phyloP scores from a whole-genome alignment of 768 basidiomycete genomes.

The Brasilioporus rufonigricans region DNA sequence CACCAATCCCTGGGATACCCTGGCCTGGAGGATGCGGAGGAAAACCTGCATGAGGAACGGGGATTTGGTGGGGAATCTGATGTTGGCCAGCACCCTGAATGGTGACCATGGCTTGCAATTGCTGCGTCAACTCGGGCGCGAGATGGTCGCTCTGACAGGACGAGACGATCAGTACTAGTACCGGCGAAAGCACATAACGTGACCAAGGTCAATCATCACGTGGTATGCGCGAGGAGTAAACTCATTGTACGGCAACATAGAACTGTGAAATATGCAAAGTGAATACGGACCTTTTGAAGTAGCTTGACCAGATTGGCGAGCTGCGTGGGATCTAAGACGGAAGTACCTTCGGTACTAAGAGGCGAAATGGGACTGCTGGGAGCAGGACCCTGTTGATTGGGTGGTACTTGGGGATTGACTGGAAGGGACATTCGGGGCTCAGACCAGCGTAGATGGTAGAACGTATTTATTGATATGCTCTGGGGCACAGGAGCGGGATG shows the following conservation, averaged over 20 bases:
- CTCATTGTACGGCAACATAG: background rate
- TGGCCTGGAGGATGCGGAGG: slow-evolving; percentile 22
- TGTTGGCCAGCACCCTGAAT: slow-evolving; percentile 29
- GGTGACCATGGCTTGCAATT: slow-evolving; percentile 48
- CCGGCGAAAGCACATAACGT: slow-evolving; percentile 16
- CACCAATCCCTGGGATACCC: slow-evolving; percentile 53
- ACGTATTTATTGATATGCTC: background rate
- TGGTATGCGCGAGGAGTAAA: slow-evolving; percentile 9
- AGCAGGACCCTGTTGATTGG: slow-evolving; percentile 8
- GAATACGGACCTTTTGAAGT: slow-evolving; percentile 49
- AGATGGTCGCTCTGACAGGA: slow-evolving; percentile 41
- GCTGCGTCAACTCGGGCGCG: slow-evolving; percentile 62
- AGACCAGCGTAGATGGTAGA: background rate
- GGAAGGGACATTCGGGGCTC: slow-evolving; percentile 13
- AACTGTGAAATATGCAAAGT: background rate
- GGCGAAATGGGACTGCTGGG: slow-evolving; percentile 8
- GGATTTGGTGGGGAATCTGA: slow-evolving; percentile 20
- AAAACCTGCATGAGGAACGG: slow-evolving; percentile 42
- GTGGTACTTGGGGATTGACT: slow-evolving; percentile 8
- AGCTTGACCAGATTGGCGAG: slow-evolving; percentile 60
- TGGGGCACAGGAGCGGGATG: background rate
- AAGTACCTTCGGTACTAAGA: slow-evolving; percentile 4
- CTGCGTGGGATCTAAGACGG: slow-evolving; percentile 49
- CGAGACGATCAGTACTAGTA: slow-evolving; percentile 5
- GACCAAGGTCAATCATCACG: slow-evolving; percentile 26